Evolutionary conservation across 2,329 filamentous ascomycete genomes (phyloP), one percentile per base, ranked within the genome.

Genomic region (Colletotrichum lini): DNA sequence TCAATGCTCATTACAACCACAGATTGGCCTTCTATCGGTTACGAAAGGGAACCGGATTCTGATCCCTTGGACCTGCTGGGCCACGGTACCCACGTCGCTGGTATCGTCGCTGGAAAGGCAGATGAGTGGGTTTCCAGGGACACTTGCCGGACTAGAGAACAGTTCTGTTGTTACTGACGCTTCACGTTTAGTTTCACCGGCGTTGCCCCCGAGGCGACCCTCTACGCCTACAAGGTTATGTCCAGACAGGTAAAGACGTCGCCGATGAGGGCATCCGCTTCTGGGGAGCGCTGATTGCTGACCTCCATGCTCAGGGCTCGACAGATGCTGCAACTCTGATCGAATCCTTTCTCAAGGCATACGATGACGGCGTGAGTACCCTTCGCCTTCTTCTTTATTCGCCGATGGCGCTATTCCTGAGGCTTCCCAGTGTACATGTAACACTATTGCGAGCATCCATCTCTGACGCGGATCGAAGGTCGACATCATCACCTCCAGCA

Each of bases 401-500:
- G 15, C 3, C 10, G 8, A 8, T 13, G n/a, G 12, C 15, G 4
- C 9, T 3, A 13, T 58, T 16, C 2, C 8, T 1, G 1, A 23
- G 53, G 2, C 12, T 56, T 2, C n/a, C 13, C 6, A 30, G 5
- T 30, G 5, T 30, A 30, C 26, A 30, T 6, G 5, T 30, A 6
- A 30, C 26, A 15, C 2, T 4, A 18, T 2, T 9, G 10, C 6
- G 10, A 23, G 35, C 18, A 9, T 42, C 3, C 53, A 16, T 42
- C 9, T 23, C 47, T 66, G n/a, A 66, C 61, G 4, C 8, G 15
- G 12, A 3, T 10, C 13, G 4, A 18, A 73, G 70, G 47, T 73
- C 16, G 84, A 86, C 71, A 75, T 87, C 40, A 85, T 86, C 57
- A 83, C 82, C 4, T 78, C 80, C 26, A 84, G 81, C 67, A 80